These are phyloP conservation scores for Dendrocalamus latiflorus DNA, from an alignment of 202 grass and related monocot species.

Conservation along the genomic window DNA sequence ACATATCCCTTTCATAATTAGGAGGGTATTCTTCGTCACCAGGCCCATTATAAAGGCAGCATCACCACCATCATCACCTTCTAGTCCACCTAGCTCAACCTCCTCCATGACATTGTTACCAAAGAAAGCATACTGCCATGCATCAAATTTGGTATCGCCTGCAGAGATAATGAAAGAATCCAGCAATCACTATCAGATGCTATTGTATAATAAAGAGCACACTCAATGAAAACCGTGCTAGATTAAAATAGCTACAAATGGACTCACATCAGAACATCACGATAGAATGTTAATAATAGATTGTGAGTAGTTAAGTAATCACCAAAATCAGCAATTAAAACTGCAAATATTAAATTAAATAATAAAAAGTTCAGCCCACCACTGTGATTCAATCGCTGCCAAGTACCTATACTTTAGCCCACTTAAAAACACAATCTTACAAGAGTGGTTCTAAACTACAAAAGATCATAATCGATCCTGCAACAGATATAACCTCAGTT, in stretches of 20 bases:
- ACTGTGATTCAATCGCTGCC: background rate
- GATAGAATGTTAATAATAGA: background rate
- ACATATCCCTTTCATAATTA: conserved; percentile 29
- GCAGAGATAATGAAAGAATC: background rate
- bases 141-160: conserved; percentile 62
- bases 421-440: background rate
- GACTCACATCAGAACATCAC: background rate
- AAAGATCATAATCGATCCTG: background rate
- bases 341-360: background rate
- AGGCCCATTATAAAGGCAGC: conserved; percentile 20
- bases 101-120: conserved; percentile 61
- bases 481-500: background rate
- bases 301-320: background rate
- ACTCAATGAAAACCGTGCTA: background rate
- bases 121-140: conserved; percentile 90
- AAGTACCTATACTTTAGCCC: background rate
- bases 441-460: background rate
- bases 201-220: background rate
- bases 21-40: conserved; percentile 47
- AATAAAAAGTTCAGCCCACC: background rate
- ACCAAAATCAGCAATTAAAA: conserved; percentile 4
- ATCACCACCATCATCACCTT: conserved; percentile 43
- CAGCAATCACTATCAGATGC: background rate
- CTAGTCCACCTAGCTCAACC: conserved; percentile 79
- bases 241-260: background rate